Evolutionary conservation across 768 basidiomycete species (phyloP).

Genomic region (Mycena rosella): DNA sequence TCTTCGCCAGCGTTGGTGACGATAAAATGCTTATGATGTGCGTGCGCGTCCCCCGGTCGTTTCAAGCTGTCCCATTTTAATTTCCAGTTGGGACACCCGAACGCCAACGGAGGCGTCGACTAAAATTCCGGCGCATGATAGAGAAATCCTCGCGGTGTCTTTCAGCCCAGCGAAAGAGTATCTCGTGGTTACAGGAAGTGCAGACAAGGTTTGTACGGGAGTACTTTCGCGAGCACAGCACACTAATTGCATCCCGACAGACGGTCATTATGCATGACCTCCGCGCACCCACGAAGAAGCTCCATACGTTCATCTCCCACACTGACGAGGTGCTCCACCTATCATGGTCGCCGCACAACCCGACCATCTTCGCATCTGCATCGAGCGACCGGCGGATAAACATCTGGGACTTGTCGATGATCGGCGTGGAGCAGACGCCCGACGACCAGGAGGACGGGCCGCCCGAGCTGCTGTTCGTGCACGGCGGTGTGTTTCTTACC

Average conservation of each 20-base stretch:
- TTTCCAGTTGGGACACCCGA: slow-evolving; percentile 91
- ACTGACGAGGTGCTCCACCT: slow-evolving; percentile 95
- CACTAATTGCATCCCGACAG: slow-evolving; percentile 53
- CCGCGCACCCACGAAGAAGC: slow-evolving; percentile 75
- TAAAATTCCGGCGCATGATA: slow-evolving; percentile 87
- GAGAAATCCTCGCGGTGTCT: slow-evolving; percentile 91
- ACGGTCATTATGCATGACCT: slow-evolving; percentile 91
- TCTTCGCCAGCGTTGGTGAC: slow-evolving; percentile 96
- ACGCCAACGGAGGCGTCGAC: slow-evolving; percentile 74
- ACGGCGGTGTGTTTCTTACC: slow-evolving; percentile 77
- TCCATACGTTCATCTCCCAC: slow-evolving; percentile 95
- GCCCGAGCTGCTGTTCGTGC: slow-evolving; percentile 95
- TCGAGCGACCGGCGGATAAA: slow-evolving; percentile 95
- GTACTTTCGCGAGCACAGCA: background rate
- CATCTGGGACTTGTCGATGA: slow-evolving; percentile 93
- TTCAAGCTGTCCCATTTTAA: slow-evolving; percentile 16
- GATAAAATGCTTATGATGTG: slow-evolving; percentile 96
- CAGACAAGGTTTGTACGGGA: slow-evolving; percentile 79
- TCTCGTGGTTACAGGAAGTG: slow-evolving; percentile 90
- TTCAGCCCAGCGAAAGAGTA: slow-evolving; percentile 88
- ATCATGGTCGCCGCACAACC: slow-evolving; percentile 94
- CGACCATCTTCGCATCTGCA: slow-evolving; percentile 94
- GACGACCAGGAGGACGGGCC: slow-evolving; percentile 99
- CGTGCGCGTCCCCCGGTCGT: slow-evolving; percentile 44
- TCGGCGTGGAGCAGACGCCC: slow-evolving; percentile 96